These are phyloP conservation scores for Xylariaceae sp. DNA, from an alignment of 2,329 filamentous ascomycete genomes.

Conservation along the genomic window DNA sequence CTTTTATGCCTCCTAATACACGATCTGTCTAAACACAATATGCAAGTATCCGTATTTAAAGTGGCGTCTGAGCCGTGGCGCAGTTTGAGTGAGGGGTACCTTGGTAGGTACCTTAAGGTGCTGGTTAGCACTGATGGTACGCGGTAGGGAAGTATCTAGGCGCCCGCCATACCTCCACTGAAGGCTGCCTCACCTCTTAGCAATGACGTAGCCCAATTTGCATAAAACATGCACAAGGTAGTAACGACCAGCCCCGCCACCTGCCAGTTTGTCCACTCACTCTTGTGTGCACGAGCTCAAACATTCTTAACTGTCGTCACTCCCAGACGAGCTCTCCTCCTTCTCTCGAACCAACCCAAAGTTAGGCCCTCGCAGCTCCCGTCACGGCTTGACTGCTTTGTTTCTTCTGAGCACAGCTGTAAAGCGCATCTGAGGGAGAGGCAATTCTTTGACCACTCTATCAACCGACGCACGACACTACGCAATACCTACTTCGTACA, in stretches of 20 bases:
- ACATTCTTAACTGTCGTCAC: slow-evolving; percentile 24
- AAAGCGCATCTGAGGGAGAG: background rate
- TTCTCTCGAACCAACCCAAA: slow-evolving; percentile 16
- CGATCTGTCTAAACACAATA: too few relatives aligned
- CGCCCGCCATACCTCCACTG: too few relatives aligned
- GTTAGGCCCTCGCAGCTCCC: slow-evolving; percentile 6
- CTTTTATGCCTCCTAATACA: too few relatives aligned
- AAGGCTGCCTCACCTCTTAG: too few relatives aligned
- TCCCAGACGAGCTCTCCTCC: slow-evolving; percentile 20
- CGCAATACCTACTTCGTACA: too few relatives aligned
- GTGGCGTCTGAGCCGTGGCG: too few relatives aligned
- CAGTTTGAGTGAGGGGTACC: too few relatives aligned
- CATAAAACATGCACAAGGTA: background rate
- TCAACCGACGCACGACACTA: background rate
- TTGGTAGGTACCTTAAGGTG: too few relatives aligned
- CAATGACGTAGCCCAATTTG: background rate
- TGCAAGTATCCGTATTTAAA: too few relatives aligned
- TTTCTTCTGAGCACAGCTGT: background rate
- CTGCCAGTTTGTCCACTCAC: background rate
- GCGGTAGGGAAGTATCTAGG: too few relatives aligned
- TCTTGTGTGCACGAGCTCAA: slow-evolving; percentile 11
- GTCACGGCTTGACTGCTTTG: background rate
- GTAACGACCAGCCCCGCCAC: background rate
- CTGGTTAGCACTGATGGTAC: too few relatives aligned
- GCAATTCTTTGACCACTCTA: slow-evolving; percentile 3